phyloP scores from a whole-genome alignment of 768 basidiomycete genomes.

The Leccinum truebloodii region DNA sequence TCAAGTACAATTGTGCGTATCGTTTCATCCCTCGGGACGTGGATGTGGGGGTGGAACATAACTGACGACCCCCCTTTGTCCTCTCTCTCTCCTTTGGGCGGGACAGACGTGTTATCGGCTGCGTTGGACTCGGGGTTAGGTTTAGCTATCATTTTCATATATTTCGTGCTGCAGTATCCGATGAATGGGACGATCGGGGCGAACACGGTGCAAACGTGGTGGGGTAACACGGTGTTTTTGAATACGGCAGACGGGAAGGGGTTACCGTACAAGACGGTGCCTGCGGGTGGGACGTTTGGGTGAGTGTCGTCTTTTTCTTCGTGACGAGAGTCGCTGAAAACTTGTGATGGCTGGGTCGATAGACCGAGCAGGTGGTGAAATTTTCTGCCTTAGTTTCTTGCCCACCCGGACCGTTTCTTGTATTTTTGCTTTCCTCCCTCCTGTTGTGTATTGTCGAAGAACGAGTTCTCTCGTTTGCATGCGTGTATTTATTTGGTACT shows the following conservation, averaged over 20 bases:
- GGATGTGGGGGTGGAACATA: background rate
- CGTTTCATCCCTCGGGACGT: background rate
- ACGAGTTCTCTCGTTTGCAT: background rate
- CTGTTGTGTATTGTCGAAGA: conserved; percentile 43
- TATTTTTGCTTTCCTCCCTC: conserved; percentile 42
- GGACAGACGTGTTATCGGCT: conserved; percentile 64
- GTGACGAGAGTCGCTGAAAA: conserved; percentile 1
- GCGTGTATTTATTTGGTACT: background rate
- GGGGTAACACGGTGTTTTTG: conserved; percentile 57
- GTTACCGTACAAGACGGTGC: conserved; percentile 13
- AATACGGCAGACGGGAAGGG: conserved; percentile 24
- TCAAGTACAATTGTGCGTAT: conserved; percentile 49
- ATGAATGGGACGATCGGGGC: conserved; percentile 57
- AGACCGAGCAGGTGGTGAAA: conserved; percentile 16
- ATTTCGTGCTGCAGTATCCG: conserved; percentile 66
- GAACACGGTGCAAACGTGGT: conserved; percentile 59
- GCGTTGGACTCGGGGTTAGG: conserved; percentile 71
- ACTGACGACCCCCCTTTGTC: conserved; percentile 16
- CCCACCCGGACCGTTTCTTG: background rate
- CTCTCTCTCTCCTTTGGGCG: background rate
- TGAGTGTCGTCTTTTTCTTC: conserved; percentile 13
- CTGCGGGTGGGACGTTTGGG: conserved; percentile 29
- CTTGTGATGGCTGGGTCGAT: background rate
- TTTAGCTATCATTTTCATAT: conserved; percentile 52
- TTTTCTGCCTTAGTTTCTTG: background rate